A percentile compares a stretch with the other conserved stretches of the same genome.
These are phyloP conservation scores for Alternaria angustiovoidea DNA, from an alignment of 2,329 filamentous ascomycete genomes.

Conservation along the genomic window DNA sequence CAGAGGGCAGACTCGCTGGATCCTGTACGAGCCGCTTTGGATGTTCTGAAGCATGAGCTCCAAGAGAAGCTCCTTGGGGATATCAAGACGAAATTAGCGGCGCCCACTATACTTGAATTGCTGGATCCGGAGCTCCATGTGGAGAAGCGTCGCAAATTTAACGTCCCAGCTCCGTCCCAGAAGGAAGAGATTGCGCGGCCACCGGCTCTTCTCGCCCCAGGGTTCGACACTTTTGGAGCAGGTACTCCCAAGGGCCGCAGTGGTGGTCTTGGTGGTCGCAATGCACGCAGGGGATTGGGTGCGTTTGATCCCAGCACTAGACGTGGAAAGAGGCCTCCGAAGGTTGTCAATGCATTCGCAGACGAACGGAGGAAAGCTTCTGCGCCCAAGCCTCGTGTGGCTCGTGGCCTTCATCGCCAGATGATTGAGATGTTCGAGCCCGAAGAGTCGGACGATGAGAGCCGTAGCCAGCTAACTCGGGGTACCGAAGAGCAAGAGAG, in stretches of 20 bases:
- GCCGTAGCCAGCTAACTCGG: slow-evolving; percentile 69
- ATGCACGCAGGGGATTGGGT: slow-evolving; percentile 53
- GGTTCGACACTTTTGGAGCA: slow-evolving; percentile 67
- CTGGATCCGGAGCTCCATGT: slow-evolving; percentile 83
- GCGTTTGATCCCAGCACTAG: slow-evolving; percentile 55
- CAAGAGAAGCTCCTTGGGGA: slow-evolving; percentile 87
- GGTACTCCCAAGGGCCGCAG: slow-evolving; percentile 67
- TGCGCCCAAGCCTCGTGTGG: slow-evolving; percentile 64
- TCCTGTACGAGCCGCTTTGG: slow-evolving; percentile 83
- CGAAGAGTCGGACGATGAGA: slow-evolving; percentile 85
- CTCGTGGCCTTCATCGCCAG: slow-evolving; percentile 81
- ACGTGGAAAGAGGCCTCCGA: slow-evolving; percentile 50
- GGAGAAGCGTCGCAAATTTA: slow-evolving; percentile 80
- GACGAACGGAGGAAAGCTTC: slow-evolving; percentile 68
- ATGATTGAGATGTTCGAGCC: slow-evolving; percentile 77
- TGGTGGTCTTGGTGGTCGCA: slow-evolving; percentile 50
- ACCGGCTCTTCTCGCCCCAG: slow-evolving; percentile 61
- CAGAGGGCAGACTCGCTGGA: slow-evolving; percentile 88
- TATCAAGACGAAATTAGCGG: slow-evolving; percentile 86
- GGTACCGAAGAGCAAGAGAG: slow-evolving; percentile 90
- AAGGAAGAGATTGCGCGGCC: slow-evolving; percentile 67
- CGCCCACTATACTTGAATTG: slow-evolving; percentile 79
- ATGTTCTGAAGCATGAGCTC: slow-evolving; percentile 80
- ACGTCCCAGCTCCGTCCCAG: slow-evolving; percentile 71
- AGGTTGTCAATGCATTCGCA: slow-evolving; percentile 56